Evolutionary conservation across 805 yeast species (phyloP), one percentile per base, ranked within the genome.

Genomic region (Saccharomycopsis fibuligera): DNA sequence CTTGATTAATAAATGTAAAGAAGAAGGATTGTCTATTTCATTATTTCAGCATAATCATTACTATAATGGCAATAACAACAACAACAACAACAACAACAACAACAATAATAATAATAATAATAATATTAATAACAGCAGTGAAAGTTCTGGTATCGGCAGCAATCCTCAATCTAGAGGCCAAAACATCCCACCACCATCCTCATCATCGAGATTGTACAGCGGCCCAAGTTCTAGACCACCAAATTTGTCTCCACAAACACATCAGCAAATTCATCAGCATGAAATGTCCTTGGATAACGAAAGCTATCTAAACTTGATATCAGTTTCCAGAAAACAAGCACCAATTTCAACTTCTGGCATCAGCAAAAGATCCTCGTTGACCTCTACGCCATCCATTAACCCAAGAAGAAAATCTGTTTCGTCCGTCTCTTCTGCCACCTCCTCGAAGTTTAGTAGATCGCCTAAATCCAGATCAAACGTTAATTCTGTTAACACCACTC

Each of bases 1-100:
- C n/a, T n/a, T n/a, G n/a, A n/a, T n/a, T n/a, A n/a, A n/a, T n/a
- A 42, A 42, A 24, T 30, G 37, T 24, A 78, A 74, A 53, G 65
- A 66, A 43, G 72, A 76, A 56, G 72, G 75, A 17, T 66, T 84
- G 38, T 72, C n/a, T n/a, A n/a, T 76, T 40, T 71, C 88, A 12
- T 81, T 88, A 3, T 76, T 88, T 19, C 96, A 88, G 62, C 96
- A 86, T 62, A 80, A 84, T 41, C 91, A 86, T 63, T 86, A 86
- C 60, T 89, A 85, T 63, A 82, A 83, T 19, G 40, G 55, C n/a
- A 43, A 37, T 27, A 48, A 21, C 39, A 35, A 35, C 39, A 9
- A 16, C 39, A 35, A 35, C 39, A 35, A 8, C 39, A 35, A 35
- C 39, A 9, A 8, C 39, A 35, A 35, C 16, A 30, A 30, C 35